These are phyloP conservation scores for Halenospora varia DNA, from an alignment of 495 filamentous ascomycete species.

Conservation along the genomic window DNA sequence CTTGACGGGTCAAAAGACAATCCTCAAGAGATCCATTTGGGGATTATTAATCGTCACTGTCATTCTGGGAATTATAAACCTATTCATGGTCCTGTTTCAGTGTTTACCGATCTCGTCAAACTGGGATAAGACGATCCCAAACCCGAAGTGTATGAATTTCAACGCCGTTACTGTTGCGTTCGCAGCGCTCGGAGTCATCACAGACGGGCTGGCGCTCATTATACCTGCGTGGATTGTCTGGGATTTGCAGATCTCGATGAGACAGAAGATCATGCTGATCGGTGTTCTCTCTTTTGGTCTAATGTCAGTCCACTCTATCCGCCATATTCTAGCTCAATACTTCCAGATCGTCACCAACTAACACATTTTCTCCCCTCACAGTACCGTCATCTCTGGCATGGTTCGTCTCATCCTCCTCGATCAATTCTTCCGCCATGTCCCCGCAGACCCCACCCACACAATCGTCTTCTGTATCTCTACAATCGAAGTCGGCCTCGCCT, in stretches of 20 bases:
- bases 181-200: slow-evolving; percentile 40
- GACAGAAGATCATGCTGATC: slow-evolving; percentile 41
- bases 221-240: slow-evolving; percentile 46
- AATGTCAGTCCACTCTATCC: slow-evolving; percentile 31
- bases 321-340: neutral
- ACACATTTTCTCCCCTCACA: neutral
- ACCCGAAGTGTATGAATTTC: slow-evolving; percentile 1
- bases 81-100: neutral
- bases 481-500: slow-evolving; percentile 6
- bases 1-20: slow-evolving; percentile 27
- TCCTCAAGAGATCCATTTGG: slow-evolving; percentile 27
- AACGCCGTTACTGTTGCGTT: neutral
- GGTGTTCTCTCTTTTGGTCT: slow-evolving; percentile 39
- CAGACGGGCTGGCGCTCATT: slow-evolving; percentile 41
- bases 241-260: slow-evolving; percentile 38
- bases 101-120: slow-evolving; percentile 1
- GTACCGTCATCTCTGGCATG: slow-evolving; percentile 2
- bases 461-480: slow-evolving; percentile 9
- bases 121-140: neutral
- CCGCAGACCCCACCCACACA: slow-evolving; percentile 5
- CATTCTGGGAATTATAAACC: neutral
- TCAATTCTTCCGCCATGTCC: neutral
- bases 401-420: slow-evolving; percentile 4
- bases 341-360: no score
- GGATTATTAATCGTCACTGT: neutral